Base-by-base conservation (phyloP, 2,329 filamentous ascomycete genomes). In the Pyrenophora tritici-repentis region DNA sequence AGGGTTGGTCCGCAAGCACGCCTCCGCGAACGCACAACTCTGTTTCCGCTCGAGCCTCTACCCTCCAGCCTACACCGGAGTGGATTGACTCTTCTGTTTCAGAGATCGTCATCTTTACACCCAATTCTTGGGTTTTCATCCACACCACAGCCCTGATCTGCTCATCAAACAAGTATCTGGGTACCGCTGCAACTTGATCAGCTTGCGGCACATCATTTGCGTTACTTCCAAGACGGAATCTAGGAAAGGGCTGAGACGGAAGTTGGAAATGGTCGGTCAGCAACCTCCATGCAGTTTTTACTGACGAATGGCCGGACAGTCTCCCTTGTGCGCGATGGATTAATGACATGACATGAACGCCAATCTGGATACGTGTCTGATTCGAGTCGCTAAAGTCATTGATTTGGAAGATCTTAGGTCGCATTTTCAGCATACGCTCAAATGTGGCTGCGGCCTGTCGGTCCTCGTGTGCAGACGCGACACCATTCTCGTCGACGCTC, bases 1-100 rank as follows among this genome's bases (percentile, higher is more conserved):
- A 85, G 29, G 87, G 84, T 37, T 83, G 77, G 61, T 87, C 84
- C 2, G 85, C 85, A 29, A 87, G 74, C 14, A 88, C 76, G 4
- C 86, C 86, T 10, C 86, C 86, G 14, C 77, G 78, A 34, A 86
- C 55, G 26, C 52, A 31, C 44, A 75, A 41, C n/a, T 67, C 18
- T 31, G 74, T 65, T 51, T 77, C 59, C n/a, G 78, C 80, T n/a
- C 68, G 71, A 1, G 75, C 83, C 64, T 87, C 85, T 2, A 79
- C 78, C 50, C 82, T 79, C 81, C 83, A 87, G 9, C 79, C 76
- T 24, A 86, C 62, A 17, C 76, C 63, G 0, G 74, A 61, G 10
- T 86, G 63, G 1, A 78, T 53, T 2, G 77, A 78, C 63, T 88
- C 86, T 51, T 85, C 83, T 0, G 81, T 68, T 58, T 85, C 84